Base-by-base conservation (phyloP, 257 asterid species). In the Verbascum thapsus region DNA sequence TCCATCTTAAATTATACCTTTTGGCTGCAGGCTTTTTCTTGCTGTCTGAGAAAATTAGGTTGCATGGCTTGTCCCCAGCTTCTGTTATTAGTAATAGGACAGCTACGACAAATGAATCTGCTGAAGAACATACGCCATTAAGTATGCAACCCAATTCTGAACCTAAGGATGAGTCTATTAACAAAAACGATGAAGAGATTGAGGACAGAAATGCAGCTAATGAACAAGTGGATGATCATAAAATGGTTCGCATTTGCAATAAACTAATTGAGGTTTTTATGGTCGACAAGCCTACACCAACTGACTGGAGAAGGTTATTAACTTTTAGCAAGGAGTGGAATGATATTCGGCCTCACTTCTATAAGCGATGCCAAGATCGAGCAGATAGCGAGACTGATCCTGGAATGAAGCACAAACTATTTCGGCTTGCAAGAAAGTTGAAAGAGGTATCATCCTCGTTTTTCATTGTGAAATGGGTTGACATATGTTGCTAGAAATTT, bases 311-410 rank as follows among this genome's bases (percentile, higher is more conserved):
- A 79, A 84, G 81, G 73, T 74, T 90, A 45, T 67, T 94, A 70
- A 81, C 82, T 51, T 90, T 85, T 68, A 94, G 97, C 87, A 83
- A 79, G 72, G 88, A 85, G 76, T 94, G 97, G 99, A 57, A 77
- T 38, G 69, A 44, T 72, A 81, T 94, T 68, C 78, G 92, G 9
- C 96, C 99, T 43, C 87, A 90, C 65, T 94, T 94, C 76, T 84
- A 77, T 17, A 78, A 76, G 63, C 80, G 90, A 35, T 85, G 97
- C 73, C 87, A 87, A 78, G 83, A 81, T 10, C 74, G 75, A 76
- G 91, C 91, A 34, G 91, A 90, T 39, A 78, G 62, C 7, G 95
- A 85, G 62, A 69, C 44, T 57, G 96, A 90, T 80, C 91, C 91
- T 11, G 95, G 78, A 45, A 87, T 58, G 90, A 87, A 84, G 77